Percentiles rank a stretch among this genome's conserved stretches.
These are phyloP conservation scores for Mycena sp. DNA, from an alignment of 1,284 basidiomycete genomes.

Conservation along the genomic window DNA sequence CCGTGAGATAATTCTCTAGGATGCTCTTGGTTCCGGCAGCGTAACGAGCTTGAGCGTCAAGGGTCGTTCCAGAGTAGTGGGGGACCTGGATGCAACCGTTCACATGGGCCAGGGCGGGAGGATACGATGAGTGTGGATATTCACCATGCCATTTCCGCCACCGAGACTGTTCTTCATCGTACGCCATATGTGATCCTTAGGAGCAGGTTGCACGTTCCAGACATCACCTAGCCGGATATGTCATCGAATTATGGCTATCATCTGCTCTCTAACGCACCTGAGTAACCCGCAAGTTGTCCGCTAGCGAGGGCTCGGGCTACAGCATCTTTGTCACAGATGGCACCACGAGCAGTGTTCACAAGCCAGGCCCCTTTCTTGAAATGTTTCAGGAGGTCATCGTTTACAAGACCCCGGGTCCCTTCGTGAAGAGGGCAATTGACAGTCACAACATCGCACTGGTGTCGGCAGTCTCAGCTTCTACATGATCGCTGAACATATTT, in stretches of 20 bases:
- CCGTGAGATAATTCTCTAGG: constrained; percentile 79
- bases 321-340: constrained; percentile 88
- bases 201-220: constrained; percentile 87
- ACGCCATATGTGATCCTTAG: constrained; percentile 89
- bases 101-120: no score
- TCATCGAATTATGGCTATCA: constrained; percentile 33
- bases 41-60: constrained; percentile 93
- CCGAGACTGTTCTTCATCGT: constrained; percentile 83
- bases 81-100: constrained; percentile 49
- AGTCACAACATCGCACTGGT: constrained; percentile 81
- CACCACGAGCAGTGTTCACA: constrained; percentile 94
- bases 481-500: constrained; percentile 9
- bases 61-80: constrained; percentile 89
- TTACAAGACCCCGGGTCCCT: constrained; percentile 83
- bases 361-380: constrained; percentile 95
- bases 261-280: constrained; percentile 50
- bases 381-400: constrained; percentile 85
- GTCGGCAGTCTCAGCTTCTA: background rate
- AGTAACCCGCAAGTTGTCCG: constrained; percentile 76
- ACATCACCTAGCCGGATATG: constrained; percentile 60
- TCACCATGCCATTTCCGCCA: constrained; percentile 84
- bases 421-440: constrained; percentile 95
- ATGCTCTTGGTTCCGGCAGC: constrained; percentile 85
- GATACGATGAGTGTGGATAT: no score
- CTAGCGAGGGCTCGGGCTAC: constrained; percentile 82